phyloP scores from a whole-genome alignment of 2,329 filamentous ascomycete species.

The Thermomyces lanuginosus region DNA sequence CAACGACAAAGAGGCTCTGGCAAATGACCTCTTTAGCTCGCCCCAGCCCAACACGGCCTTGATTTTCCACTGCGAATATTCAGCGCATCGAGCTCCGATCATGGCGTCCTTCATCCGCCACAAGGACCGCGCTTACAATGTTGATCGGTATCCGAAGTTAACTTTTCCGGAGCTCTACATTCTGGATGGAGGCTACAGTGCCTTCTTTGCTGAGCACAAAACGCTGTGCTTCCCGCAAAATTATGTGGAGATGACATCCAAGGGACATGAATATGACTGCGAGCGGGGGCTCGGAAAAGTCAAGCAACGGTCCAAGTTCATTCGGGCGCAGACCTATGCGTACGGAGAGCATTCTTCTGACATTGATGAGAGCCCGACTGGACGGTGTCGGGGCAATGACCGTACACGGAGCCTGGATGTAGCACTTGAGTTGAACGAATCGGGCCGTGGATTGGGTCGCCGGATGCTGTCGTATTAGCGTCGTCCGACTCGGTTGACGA shows the following conservation, averaged over 20 bases:
- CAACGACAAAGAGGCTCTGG: slow-evolving; percentile 84
- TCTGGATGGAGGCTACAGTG: slow-evolving; percentile 86
- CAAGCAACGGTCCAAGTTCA: slow-evolving; percentile 71
- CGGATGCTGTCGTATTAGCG: slow-evolving; percentile 29
- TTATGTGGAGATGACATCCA: slow-evolving; percentile 91
- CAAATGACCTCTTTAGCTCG: slow-evolving; percentile 58
- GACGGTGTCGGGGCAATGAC: slow-evolving; percentile 24
- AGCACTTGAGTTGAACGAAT: slow-evolving; percentile 21
- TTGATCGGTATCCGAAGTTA: slow-evolving; percentile 68
- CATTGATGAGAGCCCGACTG: slow-evolving; percentile 49
- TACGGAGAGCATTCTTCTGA: slow-evolving; percentile 57
- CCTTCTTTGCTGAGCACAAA: slow-evolving; percentile 68
- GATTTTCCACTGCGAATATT: slow-evolving; percentile 97
- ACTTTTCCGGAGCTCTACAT: slow-evolving; percentile 98
- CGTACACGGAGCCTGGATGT: slow-evolving; percentile 18
- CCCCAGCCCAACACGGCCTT: slow-evolving; percentile 59
- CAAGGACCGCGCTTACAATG: slow-evolving; percentile 71
- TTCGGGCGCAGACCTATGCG: slow-evolving; percentile 82
- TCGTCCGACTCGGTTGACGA: not conserved
- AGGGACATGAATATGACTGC: slow-evolving; percentile 81
- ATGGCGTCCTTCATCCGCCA: slow-evolving; percentile 91
- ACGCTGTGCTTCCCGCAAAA: slow-evolving; percentile 79
- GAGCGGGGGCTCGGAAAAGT: slow-evolving; percentile 90
- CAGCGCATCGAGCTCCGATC: slow-evolving; percentile 82
- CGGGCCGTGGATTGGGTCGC: slow-evolving; percentile 22